Conservation (phyloP, 805 yeast species). For the Martiniozyma abietophila region DNA sequence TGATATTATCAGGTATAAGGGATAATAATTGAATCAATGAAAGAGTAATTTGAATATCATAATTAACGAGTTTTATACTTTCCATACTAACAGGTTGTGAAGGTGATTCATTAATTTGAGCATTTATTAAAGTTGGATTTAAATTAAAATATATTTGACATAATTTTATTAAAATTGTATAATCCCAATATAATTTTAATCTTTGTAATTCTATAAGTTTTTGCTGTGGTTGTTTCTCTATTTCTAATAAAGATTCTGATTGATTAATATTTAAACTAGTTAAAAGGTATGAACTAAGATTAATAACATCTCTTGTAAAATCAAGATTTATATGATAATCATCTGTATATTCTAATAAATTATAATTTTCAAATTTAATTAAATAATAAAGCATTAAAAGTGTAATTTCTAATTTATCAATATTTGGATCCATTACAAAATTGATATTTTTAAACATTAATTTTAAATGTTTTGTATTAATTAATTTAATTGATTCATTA, state of each 20-base stretch:
- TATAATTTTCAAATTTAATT: conserved; percentile 28
- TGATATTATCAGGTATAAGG: conserved; percentile 24
- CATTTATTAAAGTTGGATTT: conserved; percentile 8
- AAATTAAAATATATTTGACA: conserved; percentile 23
- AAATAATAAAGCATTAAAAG: conserved; percentile 41
- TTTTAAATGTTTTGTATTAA: conserved; percentile 31
- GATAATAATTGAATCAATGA: conserved; percentile 26
- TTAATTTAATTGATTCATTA: conserved; percentile 26
- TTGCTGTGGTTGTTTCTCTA: conserved; percentile 6
- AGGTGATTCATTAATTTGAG: conserved; percentile 14
- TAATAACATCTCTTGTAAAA: conserved; percentile 37
- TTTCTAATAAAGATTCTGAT: conserved; percentile 7
- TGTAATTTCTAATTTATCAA: conserved; percentile 41
- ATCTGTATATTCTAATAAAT: conserved; percentile 11
- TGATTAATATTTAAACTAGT: conserved; percentile 36
- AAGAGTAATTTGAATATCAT: conserved; percentile 27
- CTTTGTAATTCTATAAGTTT: conserved; percentile 24
- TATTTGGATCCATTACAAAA: conserved; percentile 34
- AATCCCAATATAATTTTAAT: conserved; percentile 36
- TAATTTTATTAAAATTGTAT: conserved; percentile 26
- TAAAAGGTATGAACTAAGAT: conserved; percentile 30
- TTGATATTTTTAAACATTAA: conserved; percentile 39
- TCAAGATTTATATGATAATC: conserved; percentile 24
- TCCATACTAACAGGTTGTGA: conserved; percentile 28
- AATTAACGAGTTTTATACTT: conserved; percentile 25